Evolutionary conservation across 192 early-diverging fungal species (phyloP).

Genomic region (Linnemannia elongata): DNA sequence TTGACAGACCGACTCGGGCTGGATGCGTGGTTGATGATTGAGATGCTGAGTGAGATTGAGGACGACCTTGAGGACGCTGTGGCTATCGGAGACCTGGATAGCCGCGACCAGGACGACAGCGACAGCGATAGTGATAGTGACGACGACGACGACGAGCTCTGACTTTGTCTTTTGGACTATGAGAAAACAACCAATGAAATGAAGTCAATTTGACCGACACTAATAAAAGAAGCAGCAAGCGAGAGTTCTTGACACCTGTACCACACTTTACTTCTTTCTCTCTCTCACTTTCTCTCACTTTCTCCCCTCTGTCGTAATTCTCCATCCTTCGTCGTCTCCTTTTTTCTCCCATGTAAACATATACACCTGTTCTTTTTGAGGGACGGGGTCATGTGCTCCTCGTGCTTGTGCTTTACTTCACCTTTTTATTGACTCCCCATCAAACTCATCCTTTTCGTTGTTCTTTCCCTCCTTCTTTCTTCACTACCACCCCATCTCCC

Average conservation of each 20-base stretch:
- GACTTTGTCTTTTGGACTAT: background rate
- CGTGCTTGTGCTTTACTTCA: background rate
- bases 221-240: background rate
- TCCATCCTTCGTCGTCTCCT: background rate
- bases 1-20: slow-evolving; percentile 7
- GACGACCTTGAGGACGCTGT: slow-evolving; percentile 19
- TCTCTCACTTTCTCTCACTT: background rate
- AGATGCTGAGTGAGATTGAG: slow-evolving; percentile 41
- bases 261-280: background rate
- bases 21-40: slow-evolving; percentile 27
- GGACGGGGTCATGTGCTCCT: background rate
- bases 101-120: background rate
- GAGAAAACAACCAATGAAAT: background rate
- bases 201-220: background rate
- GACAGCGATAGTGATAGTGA: background rate
- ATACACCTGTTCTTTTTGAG: background rate
- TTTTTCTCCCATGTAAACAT: background rate
- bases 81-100: background rate
- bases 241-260: background rate
- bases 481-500: background rate
- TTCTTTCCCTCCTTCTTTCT: background rate
- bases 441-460: background rate
- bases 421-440: background rate
- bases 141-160: background rate
- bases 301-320: background rate